These are phyloP conservation scores for Kwoniella dendrophila DNA, from an alignment of 768 basidiomycete species.

Conservation along the genomic window DNA sequence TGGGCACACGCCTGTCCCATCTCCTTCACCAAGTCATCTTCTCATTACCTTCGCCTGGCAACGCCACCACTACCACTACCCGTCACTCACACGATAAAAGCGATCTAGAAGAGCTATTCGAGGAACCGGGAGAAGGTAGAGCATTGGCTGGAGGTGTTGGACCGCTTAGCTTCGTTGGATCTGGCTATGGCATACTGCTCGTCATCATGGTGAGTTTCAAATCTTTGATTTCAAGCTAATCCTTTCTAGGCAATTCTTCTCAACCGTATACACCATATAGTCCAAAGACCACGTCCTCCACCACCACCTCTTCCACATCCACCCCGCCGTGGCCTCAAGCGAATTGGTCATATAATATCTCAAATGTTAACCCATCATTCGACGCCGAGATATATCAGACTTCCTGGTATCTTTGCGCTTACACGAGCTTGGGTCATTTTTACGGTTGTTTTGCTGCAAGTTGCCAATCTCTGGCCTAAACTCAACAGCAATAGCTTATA, in stretches of 20 bases:
- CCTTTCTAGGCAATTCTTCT: constrained; percentile 40
- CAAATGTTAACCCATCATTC: constrained; percentile 26
- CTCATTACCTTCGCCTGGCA: constrained; percentile 44
- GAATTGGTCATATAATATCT: constrained; percentile 24
- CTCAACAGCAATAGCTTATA: neutral
- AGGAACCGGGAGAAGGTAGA: constrained; percentile 46
- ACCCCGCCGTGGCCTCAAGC: constrained; percentile 22
- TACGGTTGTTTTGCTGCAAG: constrained; percentile 44
- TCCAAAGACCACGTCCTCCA: constrained; percentile 40
- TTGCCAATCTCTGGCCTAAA: constrained; percentile 47
- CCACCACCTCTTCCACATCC: constrained; percentile 39
- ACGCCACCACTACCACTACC: constrained; percentile 20
- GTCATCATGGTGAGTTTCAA: constrained; percentile 46
- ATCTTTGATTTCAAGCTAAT: neutral
- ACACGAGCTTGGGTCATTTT: constrained; percentile 43
- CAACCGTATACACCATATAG: constrained; percentile 52
- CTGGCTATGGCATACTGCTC: constrained; percentile 49
- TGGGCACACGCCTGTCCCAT: constrained; percentile 38
- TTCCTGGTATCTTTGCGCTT: constrained; percentile 42
- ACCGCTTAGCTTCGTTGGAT: constrained; percentile 45
- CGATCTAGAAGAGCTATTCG: constrained; percentile 16
- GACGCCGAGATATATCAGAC: constrained; percentile 35
- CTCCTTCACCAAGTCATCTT: constrained; percentile 42
- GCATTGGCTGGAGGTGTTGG: constrained; percentile 48
- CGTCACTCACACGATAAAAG: neutral